Evolutionary conservation across 768 basidiomycete genomes (phyloP).

Genomic region (Hygrocybe coccinea): DNA sequence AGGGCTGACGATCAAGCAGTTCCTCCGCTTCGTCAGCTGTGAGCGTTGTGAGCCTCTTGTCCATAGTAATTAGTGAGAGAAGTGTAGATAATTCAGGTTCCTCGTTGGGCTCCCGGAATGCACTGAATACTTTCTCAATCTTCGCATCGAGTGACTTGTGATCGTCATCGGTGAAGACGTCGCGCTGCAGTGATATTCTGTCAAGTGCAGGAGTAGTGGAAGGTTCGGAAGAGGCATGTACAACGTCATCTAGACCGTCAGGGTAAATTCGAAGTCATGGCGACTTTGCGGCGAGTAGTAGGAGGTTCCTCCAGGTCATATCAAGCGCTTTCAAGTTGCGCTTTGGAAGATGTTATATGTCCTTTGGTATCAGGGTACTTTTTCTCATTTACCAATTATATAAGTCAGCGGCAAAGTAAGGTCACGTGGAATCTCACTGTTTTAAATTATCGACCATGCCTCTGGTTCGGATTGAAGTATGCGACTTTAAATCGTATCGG

Average conservation of each 20-base stretch:
- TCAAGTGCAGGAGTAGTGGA: not conserved
- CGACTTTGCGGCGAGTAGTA: no score
- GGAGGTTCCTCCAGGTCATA: no score
- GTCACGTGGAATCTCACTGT: no score
- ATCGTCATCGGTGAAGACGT: not conserved
- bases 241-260: not conserved
- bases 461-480: conserved; percentile 79
- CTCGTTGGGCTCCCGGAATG: not conserved
- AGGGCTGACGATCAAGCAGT: not conserved
- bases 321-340: no score
- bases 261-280: not conserved
- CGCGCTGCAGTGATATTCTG: not conserved
- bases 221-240: not conserved
- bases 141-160: not conserved
- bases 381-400: no score
- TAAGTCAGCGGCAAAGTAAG: no score
- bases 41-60: not conserved
- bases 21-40: not conserved
- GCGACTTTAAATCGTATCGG: conserved; percentile 97
- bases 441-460: conserved; percentile 64
- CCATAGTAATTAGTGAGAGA: not conserved
- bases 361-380: no score
- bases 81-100: not conserved
- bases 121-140: not conserved
- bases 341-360: no score